Evolutionary conservation across 495 filamentous ascomycete species (phyloP), one percentile per base, ranked within the genome.

Genomic region (Penicillium verhagenii): DNA sequence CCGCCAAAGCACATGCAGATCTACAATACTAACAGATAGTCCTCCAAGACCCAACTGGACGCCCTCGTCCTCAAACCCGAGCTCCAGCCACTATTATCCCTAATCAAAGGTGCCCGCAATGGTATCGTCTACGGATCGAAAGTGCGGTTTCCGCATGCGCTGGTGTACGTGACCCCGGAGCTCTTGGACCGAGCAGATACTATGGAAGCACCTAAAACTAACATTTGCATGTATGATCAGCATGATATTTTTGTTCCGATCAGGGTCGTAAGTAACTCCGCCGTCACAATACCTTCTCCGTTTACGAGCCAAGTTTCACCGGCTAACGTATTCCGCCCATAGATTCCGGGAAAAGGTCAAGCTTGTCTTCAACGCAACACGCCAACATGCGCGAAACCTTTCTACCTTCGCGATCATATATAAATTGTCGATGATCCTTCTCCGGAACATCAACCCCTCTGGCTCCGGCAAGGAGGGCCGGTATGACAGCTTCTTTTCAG

Each of bases 71-170:
- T 93, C 33, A 83, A 97, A 69, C 91, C 93, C 3, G 75, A 83
- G 56, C 87, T 96, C 71, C 87, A 90, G 52, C 90, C 91, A 60
- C 63, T 91, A 48, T 82, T 99, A 24, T 79, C 88, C 23, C 77
- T 99, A 59, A 54, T 93, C 64, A 99, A 99, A 77, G 90, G 82
- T 56, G 85, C 92, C 45, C 92, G 94, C 71, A 99, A 97, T 87
- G 94, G 94, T 70, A 84, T 91, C 57, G 90, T 97, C 54, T 99
- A 97, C 75, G 94, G 94, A 24, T 85, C 92, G 61, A 99, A 97
- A 83, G 90, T 99, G 70, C 92, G 94, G 58, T 97, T 97, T 78
- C 94, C 94, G 62, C 94, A 98, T 76, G 94, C 94, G 48, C 82
- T 98, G 54, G 94, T 98, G 87, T 92, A 83, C 35, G 73, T 72